These are phyloP conservation scores for Stenogyne calaminthoides DNA, from an alignment of 305 asterid species.

Conservation along the genomic window DNA sequence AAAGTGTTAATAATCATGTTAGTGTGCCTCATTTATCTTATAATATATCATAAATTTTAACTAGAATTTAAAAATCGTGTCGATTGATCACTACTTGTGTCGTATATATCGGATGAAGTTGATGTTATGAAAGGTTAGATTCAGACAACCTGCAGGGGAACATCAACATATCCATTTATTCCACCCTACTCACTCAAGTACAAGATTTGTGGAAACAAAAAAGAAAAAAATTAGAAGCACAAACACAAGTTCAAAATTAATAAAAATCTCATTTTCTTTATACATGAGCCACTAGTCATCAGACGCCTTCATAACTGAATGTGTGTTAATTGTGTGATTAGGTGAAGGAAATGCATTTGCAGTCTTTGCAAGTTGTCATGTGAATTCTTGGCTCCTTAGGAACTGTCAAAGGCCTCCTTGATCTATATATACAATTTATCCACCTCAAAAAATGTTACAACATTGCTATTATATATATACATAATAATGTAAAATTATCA, in stretches of 20 bases:
- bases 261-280: background rate
- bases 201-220: slow-evolving; percentile 21
- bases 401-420: slow-evolving; percentile 70
- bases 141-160: background rate
- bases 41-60: too few relatives aligned
- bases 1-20: too few relatives aligned
- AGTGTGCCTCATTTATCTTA: too few relatives aligned
- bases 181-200: slow-evolving; percentile 22
- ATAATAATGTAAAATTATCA: background rate
- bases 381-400: slow-evolving; percentile 70
- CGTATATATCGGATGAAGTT: background rate
- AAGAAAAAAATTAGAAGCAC: background rate
- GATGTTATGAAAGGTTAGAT: background rate
- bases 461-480: background rate
- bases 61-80: too few relatives aligned
- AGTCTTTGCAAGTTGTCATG: slow-evolving; percentile 46
- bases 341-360: slow-evolving; percentile 44
- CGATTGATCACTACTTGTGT: background rate
- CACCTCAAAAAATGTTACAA: background rate
- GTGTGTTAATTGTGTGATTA: background rate
- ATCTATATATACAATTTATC: slow-evolving; percentile 31
- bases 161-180: slow-evolving; percentile 30
- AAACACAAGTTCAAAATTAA: slow-evolving; percentile 3
- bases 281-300: background rate
- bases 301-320: background rate